A percentile compares a stretch with the other conserved stretches of the same genome.
These are phyloP conservation scores for Mycosphaerella arachidis DNA, from an alignment of 2,329 filamentous ascomycete species.

Conservation along the genomic window DNA sequence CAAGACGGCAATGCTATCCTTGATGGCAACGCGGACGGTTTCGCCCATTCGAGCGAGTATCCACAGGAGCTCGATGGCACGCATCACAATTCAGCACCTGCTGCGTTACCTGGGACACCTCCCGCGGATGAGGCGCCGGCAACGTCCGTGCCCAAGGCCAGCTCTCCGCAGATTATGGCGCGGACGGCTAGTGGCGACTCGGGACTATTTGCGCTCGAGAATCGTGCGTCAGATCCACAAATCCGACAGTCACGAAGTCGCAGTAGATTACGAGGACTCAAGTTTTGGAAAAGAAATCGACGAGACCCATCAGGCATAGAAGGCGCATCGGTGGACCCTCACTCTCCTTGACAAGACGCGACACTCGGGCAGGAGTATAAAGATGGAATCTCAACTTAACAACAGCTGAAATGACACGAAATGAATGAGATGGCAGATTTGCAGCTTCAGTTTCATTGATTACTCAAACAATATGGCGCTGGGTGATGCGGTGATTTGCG, in stretches of 20 bases:
- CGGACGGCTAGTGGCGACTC: conserved; percentile 27
- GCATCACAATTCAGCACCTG: conserved; percentile 22
- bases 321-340: conserved; percentile 6
- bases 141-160: conserved; percentile 13
- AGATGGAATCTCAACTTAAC: not conserved
- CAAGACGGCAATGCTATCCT: conserved; percentile 5
- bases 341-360: not conserved
- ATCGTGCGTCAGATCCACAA: conserved; percentile 14
- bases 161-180: conserved; percentile 22
- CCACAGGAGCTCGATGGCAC: conserved; percentile 21
- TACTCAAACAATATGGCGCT: not conserved
- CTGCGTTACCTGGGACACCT: conserved; percentile 19
- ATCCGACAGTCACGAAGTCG: conserved; percentile 32
- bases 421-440: conserved; percentile 4
- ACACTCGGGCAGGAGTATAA: not conserved
- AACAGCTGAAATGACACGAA: not conserved
- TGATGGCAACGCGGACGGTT: conserved; percentile 19
- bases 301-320: conserved; percentile 19
- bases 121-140: conserved; percentile 11
- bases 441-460: conserved; percentile 4
- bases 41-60: conserved; percentile 20
- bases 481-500: not conserved
- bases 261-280: conserved; percentile 33
- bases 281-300: conserved; percentile 35
- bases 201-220: conserved; percentile 9